Base-by-base conservation (phyloP, 1,139 yeast species). In the Sporopachydermia cereana region DNA sequence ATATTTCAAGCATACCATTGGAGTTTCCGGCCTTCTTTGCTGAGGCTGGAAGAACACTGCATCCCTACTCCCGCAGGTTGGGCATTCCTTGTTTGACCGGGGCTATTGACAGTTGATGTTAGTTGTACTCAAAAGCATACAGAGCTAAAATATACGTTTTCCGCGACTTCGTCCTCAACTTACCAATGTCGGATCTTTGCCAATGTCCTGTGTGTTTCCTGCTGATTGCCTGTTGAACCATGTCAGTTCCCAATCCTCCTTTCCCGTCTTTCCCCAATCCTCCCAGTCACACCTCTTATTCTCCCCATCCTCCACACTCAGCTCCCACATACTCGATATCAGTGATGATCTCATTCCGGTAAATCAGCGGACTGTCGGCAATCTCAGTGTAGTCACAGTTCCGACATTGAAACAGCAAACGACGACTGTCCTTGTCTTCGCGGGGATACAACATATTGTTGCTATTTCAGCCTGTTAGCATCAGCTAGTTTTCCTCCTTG, bases 371-470 rank as follows among this genome's bases (percentile, higher is more conserved):
- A 55, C 84, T 77, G 48, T 82, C 93, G 0, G 98, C 96, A 50
- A 83, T 75, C 62, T 91, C 97, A 2, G 95, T 85, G 62, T 91
- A 91, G 44, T 86, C 79, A 62, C 99, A 91, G 61, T 91, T 91
- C 57, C 99, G 79, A 66, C 99, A 91, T 47, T 95, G 91, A 61
- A 85, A 91, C 48, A 91, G 70, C 50, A 91, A 72, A 53, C 94
- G 68, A 54, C 72, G 70, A 48, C 74, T 70, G 48, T 71, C 78
- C 59, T 84, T 84, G 62, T 93, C 98, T 67, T 93, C 98, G 55
- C 85, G 79, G n/a, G 99, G 98, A 62, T 91, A 93, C 67, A 91
- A 76, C 98, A 91, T 89, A 61, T 93, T 93, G 72, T 93, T 93
- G 75, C 83, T 34, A n/a, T 21, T 12, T 12, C n/a, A n/a, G n/a